phyloP scores from a whole-genome alignment of 129 eudicot genomes.

The Saussurea involucrata region DNA sequence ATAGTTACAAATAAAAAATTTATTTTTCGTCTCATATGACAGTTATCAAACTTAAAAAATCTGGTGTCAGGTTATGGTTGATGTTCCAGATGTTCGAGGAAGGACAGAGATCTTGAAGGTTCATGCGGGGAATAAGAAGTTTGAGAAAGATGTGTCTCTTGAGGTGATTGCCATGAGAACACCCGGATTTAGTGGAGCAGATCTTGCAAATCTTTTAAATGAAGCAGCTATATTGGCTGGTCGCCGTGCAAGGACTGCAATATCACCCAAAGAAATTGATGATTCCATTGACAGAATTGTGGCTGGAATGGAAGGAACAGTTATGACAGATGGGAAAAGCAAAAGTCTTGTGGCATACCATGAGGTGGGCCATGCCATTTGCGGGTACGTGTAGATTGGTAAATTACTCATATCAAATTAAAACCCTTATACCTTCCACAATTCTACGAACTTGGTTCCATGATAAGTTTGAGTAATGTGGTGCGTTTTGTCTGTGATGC shows the following conservation, averaged over 20 bases:
- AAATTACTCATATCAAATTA: too few relatives aligned
- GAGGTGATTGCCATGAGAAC: slow-evolving; percentile 94
- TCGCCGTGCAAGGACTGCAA: slow-evolving; percentile 73
- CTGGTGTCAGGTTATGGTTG: slow-evolving; percentile 68
- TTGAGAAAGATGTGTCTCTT: slow-evolving; percentile 83
- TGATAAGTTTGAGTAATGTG: neutral
- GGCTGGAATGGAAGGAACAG: slow-evolving; percentile 98
- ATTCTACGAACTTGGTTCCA: neutral
- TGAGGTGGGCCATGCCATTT: slow-evolving; percentile 98
- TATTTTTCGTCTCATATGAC: neutral
- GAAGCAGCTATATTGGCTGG: slow-evolving; percentile 98
- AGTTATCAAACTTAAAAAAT: slow-evolving; percentile 11
- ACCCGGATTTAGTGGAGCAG: slow-evolving; percentile 99
- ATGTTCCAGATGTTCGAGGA: slow-evolving; percentile 90
- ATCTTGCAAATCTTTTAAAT: slow-evolving; percentile 87
- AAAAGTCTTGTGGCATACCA: slow-evolving; percentile 96
- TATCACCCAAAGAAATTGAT: slow-evolving; percentile 82
- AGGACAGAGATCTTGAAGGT: slow-evolving; percentile 94
- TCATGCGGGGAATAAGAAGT: slow-evolving; percentile 83
- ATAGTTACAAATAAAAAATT: neutral
- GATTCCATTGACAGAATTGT: slow-evolving; percentile 95
- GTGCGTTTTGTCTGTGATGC: slow-evolving; percentile 23
- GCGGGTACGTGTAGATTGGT: slow-evolving; percentile 60
- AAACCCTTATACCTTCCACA: too few relatives aligned
- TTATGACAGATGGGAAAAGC: slow-evolving; percentile 95